Percentiles rank a stretch among this genome's conserved stretches.
These are phyloP conservation scores for Plectosphaerella cucumerina DNA, from an alignment of 2,329 filamentous ascomycete species.

Conservation along the genomic window DNA sequence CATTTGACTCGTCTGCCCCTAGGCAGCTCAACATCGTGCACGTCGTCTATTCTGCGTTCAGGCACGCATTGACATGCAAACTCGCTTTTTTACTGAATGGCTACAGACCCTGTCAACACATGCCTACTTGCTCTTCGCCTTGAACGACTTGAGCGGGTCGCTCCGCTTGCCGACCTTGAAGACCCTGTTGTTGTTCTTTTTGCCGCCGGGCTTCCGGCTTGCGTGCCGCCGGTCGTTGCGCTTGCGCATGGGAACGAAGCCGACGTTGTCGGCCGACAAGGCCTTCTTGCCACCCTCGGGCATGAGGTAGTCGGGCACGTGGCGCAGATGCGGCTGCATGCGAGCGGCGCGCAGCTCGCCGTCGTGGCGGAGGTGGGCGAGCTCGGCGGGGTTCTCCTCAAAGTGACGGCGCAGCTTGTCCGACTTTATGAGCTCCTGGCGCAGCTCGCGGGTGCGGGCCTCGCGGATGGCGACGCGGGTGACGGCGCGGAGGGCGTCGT, in stretches of 20 bases:
- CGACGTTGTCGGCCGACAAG: conserved; percentile 61
- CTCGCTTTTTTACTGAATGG: too few relatives aligned
- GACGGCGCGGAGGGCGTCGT: conserved; percentile 84
- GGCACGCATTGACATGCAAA: too few relatives aligned
- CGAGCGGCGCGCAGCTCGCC: conserved; percentile 78
- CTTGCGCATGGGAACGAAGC: conserved; percentile 69
- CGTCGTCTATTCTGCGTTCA: too few relatives aligned
- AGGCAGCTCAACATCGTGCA: too few relatives aligned
- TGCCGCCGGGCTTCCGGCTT: conserved; percentile 31
- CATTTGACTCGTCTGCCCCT: too few relatives aligned
- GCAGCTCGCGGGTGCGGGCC: conserved; percentile 80
- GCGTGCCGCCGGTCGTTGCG: conserved; percentile 1
- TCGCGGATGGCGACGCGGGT: conserved; percentile 88
- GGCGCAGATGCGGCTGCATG: conserved; percentile 75
- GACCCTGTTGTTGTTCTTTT: conserved; percentile 43
- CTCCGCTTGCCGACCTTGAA: conserved; percentile 57
- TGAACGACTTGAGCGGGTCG: conserved; percentile 89
- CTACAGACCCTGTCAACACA: background rate
- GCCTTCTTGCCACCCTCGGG: conserved; percentile 64
- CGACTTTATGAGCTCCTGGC: conserved; percentile 85
- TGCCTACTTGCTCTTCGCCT: conserved; percentile 49
- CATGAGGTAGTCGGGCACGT: conserved; percentile 90
- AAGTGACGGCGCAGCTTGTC: conserved; percentile 95
- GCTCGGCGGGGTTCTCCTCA: conserved; percentile 90
- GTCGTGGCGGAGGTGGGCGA: conserved; percentile 85